phyloP scores from a whole-genome alignment of 805 yeast species.

The Myxozyma nipponensis region DNA sequence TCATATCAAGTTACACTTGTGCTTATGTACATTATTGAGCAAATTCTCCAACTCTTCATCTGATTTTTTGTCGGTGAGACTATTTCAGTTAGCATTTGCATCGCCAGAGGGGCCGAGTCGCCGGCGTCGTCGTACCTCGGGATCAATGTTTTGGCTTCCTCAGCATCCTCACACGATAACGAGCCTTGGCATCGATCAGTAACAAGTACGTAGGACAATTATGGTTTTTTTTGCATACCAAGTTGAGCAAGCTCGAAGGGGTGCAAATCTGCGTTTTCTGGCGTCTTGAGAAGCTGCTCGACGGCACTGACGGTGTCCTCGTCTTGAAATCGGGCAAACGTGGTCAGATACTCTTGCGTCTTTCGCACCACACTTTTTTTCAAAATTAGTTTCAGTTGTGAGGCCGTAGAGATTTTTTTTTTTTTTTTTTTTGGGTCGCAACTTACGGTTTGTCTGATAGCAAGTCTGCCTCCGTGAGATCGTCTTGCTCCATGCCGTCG shows the following conservation, averaged over 20 bases:
- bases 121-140: too few relatives aligned
- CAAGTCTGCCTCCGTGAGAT: slow-evolving; percentile 38
- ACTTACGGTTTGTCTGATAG: slow-evolving; percentile 24
- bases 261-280: slow-evolving; percentile 74
- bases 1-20: neutral
- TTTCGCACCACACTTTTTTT: slow-evolving; percentile 67
- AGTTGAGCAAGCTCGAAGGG: slow-evolving; percentile 94
- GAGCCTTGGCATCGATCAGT: slow-evolving; percentile 48
- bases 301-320: slow-evolving; percentile 91
- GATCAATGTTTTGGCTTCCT: slow-evolving; percentile 90
- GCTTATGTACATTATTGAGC: slow-evolving; percentile 81
- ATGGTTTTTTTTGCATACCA: slow-evolving; percentile 33
- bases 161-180: slow-evolving; percentile 91
- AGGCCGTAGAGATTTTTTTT: slow-evolving; percentile 7
- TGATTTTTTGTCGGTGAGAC: slow-evolving; percentile 72
- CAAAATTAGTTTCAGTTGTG: neutral
- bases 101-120: too few relatives aligned
- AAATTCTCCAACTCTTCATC: slow-evolving; percentile 85
- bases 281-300: slow-evolving; percentile 71
- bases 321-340: slow-evolving; percentile 86
- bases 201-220: neutral
- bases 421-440: slow-evolving; percentile 26
- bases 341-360: slow-evolving; percentile 79
- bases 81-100: slow-evolving; percentile 30
- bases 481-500: slow-evolving; percentile 39